Conservation (phyloP, 2,329 filamentous ascomycete genomes). For the Oidium heveae region DNA sequence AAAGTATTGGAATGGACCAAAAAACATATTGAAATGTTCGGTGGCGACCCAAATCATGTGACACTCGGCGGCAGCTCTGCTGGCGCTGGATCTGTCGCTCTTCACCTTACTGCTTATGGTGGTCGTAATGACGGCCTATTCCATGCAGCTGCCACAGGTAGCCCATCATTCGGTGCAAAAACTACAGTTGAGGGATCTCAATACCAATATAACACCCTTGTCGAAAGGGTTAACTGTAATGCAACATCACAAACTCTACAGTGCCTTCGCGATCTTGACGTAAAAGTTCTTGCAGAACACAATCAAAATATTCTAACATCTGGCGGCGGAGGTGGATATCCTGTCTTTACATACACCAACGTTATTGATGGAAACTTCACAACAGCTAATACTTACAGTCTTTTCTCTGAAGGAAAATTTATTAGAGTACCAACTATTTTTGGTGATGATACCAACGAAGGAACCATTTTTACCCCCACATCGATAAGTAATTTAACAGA, state of each 20-base stretch:
- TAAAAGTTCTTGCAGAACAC: constrained; percentile 18
- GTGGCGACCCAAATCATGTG: constrained; percentile 41
- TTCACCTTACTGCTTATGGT: constrained; percentile 33
- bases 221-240: constrained; percentile 19
- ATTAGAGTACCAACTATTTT: constrained; percentile 27
- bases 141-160: constrained; percentile 24
- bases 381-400: constrained; percentile 22
- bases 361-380: constrained; percentile 28
- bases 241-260: constrained; percentile 16
- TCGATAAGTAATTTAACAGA: constrained; percentile 21
- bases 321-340: constrained; percentile 13
- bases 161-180: constrained; percentile 24
- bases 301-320: constrained; percentile 18
- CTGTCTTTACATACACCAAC: constrained; percentile 28
- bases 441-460: constrained; percentile 37
- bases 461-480: constrained; percentile 31
- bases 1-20: constrained; percentile 47
- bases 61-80: constrained; percentile 44
- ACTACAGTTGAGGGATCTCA: constrained; percentile 21
- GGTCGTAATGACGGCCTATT: constrained; percentile 24
- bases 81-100: constrained; percentile 36
- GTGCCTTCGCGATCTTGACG: constrained; percentile 21
- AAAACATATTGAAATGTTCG: constrained; percentile 38
- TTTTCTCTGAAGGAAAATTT: constrained; percentile 24
- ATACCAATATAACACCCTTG: constrained; percentile 26